phyloP scores from a whole-genome alignment of 2,329 filamentous ascomycete species.

The Hawksworthiomyces lignivorus region DNA sequence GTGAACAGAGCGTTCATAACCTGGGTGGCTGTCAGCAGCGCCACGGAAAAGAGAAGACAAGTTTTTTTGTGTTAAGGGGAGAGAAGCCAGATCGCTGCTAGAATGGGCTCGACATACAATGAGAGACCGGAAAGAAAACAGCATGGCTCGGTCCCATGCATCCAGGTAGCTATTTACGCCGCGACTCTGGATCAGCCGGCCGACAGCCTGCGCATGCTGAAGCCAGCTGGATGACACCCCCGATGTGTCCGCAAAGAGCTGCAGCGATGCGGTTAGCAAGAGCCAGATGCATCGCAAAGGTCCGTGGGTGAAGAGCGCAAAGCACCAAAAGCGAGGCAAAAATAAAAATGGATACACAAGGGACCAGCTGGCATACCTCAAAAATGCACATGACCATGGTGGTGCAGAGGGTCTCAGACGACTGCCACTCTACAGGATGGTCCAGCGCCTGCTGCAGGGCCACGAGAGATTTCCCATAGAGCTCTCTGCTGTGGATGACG shows the following conservation, averaged over 20 bases:
- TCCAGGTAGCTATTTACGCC: constrained; percentile 27
- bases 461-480: constrained; percentile 30
- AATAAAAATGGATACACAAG: too few species aligned
- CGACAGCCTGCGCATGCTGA: constrained; percentile 31
- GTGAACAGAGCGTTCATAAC: constrained; percentile 32
- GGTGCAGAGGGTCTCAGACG: constrained; percentile 33
- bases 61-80: too few species aligned
- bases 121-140: constrained; percentile 30
- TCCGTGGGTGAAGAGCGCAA: too few species aligned
- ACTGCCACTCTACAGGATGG: constrained; percentile 30
- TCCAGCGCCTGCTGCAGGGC: constrained; percentile 28
- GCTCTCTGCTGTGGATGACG: constrained; percentile 26
- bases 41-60: not conserved
- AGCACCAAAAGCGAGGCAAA: not conserved
- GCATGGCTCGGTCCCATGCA: constrained; percentile 29
- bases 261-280: too few species aligned
- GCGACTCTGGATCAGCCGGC: constrained; percentile 30
- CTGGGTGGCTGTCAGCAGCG: constrained; percentile 15
- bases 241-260: constrained; percentile 36
- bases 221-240: constrained; percentile 28
- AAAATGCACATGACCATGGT: constrained; percentile 32
- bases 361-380: constrained; percentile 22
- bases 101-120: constrained; percentile 22
- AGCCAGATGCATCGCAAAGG: too few species aligned
- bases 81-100: too few species aligned